Conservation (phyloP, 257 asterid species). For the Striga asiatica region DNA sequence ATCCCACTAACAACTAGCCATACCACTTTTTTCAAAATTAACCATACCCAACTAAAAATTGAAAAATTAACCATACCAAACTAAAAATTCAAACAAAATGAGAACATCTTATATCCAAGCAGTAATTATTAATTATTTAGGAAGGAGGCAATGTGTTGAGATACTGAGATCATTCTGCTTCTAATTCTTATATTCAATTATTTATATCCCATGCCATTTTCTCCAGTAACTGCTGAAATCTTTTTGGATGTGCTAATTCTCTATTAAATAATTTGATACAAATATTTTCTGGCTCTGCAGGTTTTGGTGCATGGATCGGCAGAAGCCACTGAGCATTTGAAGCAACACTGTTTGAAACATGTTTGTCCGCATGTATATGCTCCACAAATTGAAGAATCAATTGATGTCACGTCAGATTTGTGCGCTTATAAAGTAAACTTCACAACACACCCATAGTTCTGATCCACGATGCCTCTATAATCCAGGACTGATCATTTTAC, state of each 20-base stretch:
- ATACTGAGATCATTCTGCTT: too few species aligned
- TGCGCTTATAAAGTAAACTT: constrained; percentile 81
- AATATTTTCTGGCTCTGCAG: constrained; percentile 31
- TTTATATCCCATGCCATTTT: too few species aligned
- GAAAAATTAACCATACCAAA: too few species aligned
- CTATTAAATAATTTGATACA: constrained; percentile 7
- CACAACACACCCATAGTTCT: neutral
- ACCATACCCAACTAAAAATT: too few species aligned
- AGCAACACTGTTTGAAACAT: constrained; percentile 73
- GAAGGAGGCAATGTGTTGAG: too few species aligned
- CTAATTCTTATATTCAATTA: too few species aligned
- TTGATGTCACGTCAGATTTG: constrained; percentile 97
- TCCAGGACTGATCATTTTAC: constrained; percentile 16
- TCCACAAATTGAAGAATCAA: constrained; percentile 87
- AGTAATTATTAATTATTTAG: too few species aligned
- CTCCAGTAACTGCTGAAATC: too few species aligned
- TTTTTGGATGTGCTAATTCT: neutral
- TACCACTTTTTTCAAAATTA: too few species aligned
- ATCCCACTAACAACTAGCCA: too few species aligned
- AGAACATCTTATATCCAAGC: too few species aligned
- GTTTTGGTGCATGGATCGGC: constrained; percentile 99
- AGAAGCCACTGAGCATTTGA: constrained; percentile 97
- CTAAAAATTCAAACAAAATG: too few species aligned
- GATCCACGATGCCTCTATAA: constrained; percentile 8
- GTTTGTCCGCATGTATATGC: constrained; percentile 89